phyloP scores from a whole-genome alignment of 768 basidiomycete species.

The Candolleomyces eurysporus region DNA sequence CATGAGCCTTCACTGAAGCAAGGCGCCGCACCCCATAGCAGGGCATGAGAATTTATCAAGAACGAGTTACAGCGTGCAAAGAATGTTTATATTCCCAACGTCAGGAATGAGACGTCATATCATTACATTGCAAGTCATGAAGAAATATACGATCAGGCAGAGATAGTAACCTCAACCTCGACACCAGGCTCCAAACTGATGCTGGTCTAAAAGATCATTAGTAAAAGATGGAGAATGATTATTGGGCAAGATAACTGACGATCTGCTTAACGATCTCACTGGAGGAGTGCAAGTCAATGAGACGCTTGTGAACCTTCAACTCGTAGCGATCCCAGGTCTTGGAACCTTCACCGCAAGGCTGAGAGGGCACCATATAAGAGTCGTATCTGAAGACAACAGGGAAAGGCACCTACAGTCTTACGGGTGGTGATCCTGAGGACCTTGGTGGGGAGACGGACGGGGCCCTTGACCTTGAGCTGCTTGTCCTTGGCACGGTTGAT shows the following conservation, averaged over 20 bases:
- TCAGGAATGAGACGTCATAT: background rate
- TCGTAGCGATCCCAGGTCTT: slow-evolving; percentile 99
- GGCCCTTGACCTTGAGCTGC: slow-evolving; percentile 98
- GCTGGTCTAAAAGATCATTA: slow-evolving; percentile 64
- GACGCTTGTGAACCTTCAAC: slow-evolving; percentile 98
- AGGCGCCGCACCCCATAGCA: too few relatives aligned
- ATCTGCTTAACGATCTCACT: slow-evolving; percentile 99
- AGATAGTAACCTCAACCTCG: slow-evolving; percentile 98
- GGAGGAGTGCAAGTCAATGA: slow-evolving; percentile 98
- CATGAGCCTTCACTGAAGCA: too few relatives aligned
- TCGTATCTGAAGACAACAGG: background rate
- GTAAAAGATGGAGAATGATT: background rate
- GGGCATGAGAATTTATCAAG: too few relatives aligned
- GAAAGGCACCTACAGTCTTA: slow-evolving; percentile 73
- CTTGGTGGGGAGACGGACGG: slow-evolving; percentile 98
- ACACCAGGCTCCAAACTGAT: slow-evolving; percentile 99
- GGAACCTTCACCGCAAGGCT: slow-evolving; percentile 99
- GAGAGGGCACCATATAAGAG: slow-evolving; percentile 2
- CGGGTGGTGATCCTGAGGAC: slow-evolving; percentile 98
- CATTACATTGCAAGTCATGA: slow-evolving; percentile 2
- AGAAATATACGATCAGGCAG: slow-evolving; percentile 45
- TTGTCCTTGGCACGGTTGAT: slow-evolving; percentile 99
- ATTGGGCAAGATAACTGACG: slow-evolving; percentile 48
- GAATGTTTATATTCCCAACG: background rate
- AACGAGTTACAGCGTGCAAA: too few relatives aligned